A percentile compares a stretch with the other conserved stretches of the same genome.
phyloP scores from a whole-genome alignment of 129 eudicot species.

The Centaurea solstitialis region DNA sequence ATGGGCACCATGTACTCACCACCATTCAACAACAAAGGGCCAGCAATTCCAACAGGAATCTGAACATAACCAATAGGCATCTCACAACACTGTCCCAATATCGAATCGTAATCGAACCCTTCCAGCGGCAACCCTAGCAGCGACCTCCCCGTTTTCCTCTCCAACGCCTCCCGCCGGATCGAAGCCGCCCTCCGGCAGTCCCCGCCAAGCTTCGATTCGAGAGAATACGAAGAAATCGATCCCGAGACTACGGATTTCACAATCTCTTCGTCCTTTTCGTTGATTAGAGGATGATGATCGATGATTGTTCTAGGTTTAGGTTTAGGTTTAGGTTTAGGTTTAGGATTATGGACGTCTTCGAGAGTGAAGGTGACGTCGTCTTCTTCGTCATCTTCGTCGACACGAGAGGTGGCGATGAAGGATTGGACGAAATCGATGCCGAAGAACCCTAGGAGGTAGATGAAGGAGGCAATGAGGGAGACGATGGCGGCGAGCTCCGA shows the following conservation, averaged over 20 bases:
- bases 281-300: background rate
- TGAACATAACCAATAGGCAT: constrained; percentile 57
- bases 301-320: background rate
- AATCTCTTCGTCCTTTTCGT: constrained; percentile 38
- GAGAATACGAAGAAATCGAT: constrained; percentile 36
- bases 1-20: constrained; percentile 47
- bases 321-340: constrained; percentile 4
- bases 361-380: constrained; percentile 25
- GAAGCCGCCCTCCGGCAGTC: constrained; percentile 46
- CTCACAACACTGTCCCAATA: constrained; percentile 55
- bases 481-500: constrained; percentile 59
- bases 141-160: constrained; percentile 35
- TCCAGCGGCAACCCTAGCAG: constrained; percentile 39
- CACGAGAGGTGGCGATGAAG: constrained; percentile 40
- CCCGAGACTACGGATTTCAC: constrained; percentile 40
- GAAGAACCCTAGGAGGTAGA: constrained; percentile 63
- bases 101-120: constrained; percentile 48
- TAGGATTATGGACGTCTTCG: background rate
- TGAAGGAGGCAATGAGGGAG: constrained; percentile 60
- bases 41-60: constrained; percentile 52
- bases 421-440: constrained; percentile 76
- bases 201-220: constrained; percentile 37
- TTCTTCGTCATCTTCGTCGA: background rate
- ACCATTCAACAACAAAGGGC: constrained; percentile 55
- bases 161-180: constrained; percentile 49